Percentiles rank a stretch among this genome's conserved stretches.
Conservation (phyloP, 768 basidiomycete genomes). For the Lentinula guzmanii region DNA sequence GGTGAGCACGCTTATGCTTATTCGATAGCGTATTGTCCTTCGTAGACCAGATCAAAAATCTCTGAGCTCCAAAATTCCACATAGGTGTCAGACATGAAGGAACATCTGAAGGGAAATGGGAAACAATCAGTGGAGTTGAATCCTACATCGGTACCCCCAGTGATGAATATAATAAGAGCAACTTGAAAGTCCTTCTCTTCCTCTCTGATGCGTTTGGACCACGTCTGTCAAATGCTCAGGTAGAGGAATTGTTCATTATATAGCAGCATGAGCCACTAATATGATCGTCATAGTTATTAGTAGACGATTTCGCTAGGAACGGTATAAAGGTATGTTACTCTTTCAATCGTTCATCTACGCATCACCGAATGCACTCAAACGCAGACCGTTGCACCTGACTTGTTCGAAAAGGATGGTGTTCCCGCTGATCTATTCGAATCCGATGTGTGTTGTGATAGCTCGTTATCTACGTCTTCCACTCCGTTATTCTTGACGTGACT, state of each 20-base stretch:
- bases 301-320: slow-evolving; percentile 10
- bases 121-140: slow-evolving; percentile 28
- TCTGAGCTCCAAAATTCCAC: not conserved
- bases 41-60: not conserved
- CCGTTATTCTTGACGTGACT: not conserved
- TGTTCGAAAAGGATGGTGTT: slow-evolving; percentile 7
- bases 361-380: not conserved
- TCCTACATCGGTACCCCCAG: slow-evolving; percentile 36
- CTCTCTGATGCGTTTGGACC: slow-evolving; percentile 34
- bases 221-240: slow-evolving; percentile 22
- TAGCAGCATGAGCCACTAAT: no score
- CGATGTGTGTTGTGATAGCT: not conserved
- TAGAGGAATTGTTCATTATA: not conserved
- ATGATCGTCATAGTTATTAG: slow-evolving; percentile 4
- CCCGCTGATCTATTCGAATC: slow-evolving; percentile 5
- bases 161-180: slow-evolving; percentile 28
- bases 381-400: slow-evolving; percentile 10
- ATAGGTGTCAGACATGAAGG: not conserved
- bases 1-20: not conserved
- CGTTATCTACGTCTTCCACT: not conserved
- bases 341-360: not conserved
- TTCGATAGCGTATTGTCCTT: not conserved
- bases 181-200: slow-evolving; percentile 33
- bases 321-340: slow-evolving; percentile 7
- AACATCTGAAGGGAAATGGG: slow-evolving; percentile 21